A percentile compares a stretch with the other conserved stretches of the same genome.
Conservation (phyloP, 2,329 filamentous ascomycete genomes). For the Alternaria sp. region DNA sequence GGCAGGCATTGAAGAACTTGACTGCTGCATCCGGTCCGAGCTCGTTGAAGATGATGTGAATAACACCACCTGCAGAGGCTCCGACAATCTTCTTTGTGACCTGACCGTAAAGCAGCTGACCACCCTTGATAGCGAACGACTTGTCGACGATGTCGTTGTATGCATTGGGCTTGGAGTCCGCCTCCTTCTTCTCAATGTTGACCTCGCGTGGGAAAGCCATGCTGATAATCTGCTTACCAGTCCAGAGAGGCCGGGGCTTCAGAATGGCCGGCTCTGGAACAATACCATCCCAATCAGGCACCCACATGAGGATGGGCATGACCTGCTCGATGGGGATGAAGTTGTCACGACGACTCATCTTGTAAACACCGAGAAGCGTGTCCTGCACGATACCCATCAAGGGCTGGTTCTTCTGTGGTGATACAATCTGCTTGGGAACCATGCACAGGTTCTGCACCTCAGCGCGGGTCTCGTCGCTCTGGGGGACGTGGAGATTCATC, state of each 20-base stretch:
- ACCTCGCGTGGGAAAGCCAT: constrained; percentile 88
- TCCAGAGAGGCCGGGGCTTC: constrained; percentile 93
- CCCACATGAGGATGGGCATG: constrained; percentile 98
- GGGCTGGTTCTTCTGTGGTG: constrained; percentile 93
- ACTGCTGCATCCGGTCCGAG: constrained; percentile 85
- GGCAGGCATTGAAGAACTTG: constrained; percentile 93
- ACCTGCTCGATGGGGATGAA: constrained; percentile 90
- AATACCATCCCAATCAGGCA: constrained; percentile 95
- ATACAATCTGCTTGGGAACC: constrained; percentile 98
- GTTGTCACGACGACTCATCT: constrained; percentile 89
- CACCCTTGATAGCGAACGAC: constrained; percentile 81
- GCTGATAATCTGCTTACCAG: constrained; percentile 96
- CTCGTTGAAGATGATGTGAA: constrained; percentile 97
- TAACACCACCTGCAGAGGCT: constrained; percentile 85
- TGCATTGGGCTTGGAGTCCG: constrained; percentile 59
- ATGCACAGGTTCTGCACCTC: constrained; percentile 94
- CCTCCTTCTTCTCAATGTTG: constrained; percentile 68
- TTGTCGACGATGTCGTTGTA: constrained; percentile 76
- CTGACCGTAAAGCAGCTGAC: constrained; percentile 88
- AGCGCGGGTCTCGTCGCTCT: constrained; percentile 94
- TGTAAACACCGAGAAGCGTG: constrained; percentile 94
- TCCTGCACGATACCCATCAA: constrained; percentile 99
- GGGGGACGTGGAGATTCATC: constrained; percentile 99
- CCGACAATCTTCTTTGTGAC: constrained; percentile 94
- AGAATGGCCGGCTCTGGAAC: constrained; percentile 93